A percentile compares a stretch with the other conserved stretches of the same genome.
phyloP scores from a whole-genome alignment of 2,329 filamentous ascomycete genomes.

The Ophiosphaerella herpotricha region DNA sequence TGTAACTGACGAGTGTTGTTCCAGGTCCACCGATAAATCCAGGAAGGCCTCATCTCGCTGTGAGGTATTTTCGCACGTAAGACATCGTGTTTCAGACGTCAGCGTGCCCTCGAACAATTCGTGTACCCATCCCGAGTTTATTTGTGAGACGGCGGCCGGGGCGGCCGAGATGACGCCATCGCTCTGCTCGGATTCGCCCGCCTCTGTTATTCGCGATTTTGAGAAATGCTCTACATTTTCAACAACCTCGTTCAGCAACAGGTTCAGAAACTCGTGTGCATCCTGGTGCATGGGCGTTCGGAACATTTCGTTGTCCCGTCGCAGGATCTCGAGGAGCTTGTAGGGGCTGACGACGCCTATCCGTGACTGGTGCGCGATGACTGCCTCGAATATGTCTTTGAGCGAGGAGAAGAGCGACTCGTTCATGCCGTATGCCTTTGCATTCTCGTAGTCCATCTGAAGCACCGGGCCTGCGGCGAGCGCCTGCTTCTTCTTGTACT shows the following conservation, averaged over 20 bases:
- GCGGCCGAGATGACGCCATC: constrained; percentile 21
- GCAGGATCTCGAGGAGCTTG: constrained; percentile 90
- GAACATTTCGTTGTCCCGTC: constrained; percentile 96
- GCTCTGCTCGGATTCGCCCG: constrained; percentile 28
- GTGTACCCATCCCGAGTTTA: constrained; percentile 78
- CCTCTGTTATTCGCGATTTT: constrained; percentile 59
- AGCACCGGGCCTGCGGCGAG: constrained; percentile 85
- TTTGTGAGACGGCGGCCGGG: constrained; percentile 18
- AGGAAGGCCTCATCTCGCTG: constrained; percentile 95
- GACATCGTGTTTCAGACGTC: constrained; percentile 93
- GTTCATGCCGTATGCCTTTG: constrained; percentile 83
- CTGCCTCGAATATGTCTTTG: constrained; percentile 92
- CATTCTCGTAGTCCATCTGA: constrained; percentile 81
- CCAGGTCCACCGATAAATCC: constrained; percentile 92
- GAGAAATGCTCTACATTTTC: constrained; percentile 91
- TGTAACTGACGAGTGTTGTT: constrained; percentile 94
- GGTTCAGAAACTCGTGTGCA: constrained; percentile 93
- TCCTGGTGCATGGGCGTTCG: constrained; percentile 97
- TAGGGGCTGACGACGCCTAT: constrained; percentile 91
- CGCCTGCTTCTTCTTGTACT: constrained; percentile 97
- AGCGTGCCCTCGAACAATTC: constrained; percentile 94
- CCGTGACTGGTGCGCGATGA: constrained; percentile 78
- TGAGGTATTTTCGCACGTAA: constrained; percentile 95
- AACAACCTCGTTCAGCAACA: constrained; percentile 95
- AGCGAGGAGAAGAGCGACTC: constrained; percentile 93